phyloP scores from a whole-genome alignment of 2,329 filamentous ascomycete genomes.

The Exophiala calicioides region DNA sequence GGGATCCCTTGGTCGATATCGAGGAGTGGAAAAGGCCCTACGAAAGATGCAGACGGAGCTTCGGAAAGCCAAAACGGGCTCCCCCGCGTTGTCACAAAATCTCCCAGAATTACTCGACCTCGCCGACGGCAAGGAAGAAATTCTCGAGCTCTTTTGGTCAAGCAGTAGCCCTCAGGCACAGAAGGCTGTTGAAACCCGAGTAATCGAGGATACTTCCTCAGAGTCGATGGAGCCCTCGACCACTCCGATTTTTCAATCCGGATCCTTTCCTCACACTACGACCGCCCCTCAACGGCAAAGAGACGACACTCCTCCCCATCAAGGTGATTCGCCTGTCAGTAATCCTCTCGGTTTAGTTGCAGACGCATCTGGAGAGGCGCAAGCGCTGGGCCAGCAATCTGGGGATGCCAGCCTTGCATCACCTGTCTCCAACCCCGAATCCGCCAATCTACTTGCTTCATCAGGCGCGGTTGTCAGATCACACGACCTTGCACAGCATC shows the following conservation, averaged over 20 bases:
- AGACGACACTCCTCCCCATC: not conserved
- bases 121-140: conserved; percentile 1
- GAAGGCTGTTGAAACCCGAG: not conserved
- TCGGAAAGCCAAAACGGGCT: conserved; percentile 21
- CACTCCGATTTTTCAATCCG: not conserved
- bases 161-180: conserved; percentile 14
- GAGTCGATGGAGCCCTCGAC: not conserved
- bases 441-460: conserved; percentile 3
- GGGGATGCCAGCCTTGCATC: conserved; percentile 4
- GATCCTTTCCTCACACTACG: not conserved
- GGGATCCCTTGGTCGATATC: conserved; percentile 34
- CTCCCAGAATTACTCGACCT: conserved; percentile 1
- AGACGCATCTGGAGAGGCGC: conserved; percentile 32
- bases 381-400: conserved; percentile 18
- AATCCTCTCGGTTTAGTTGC: conserved; percentile 35
- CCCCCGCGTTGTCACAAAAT: not conserved
- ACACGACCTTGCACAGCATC: conserved; percentile 4
- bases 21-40: conserved; percentile 35
- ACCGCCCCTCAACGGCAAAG: not conserved
- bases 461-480: not conserved
- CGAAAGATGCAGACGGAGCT: conserved; percentile 34
- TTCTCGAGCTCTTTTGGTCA: conserved; percentile 7
- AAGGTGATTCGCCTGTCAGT: conserved; percentile 25
- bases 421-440: not conserved
- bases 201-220: not conserved